These are phyloP conservation scores for Pholiota microspora DNA, from an alignment of 768 basidiomycete genomes.

Conservation along the genomic window DNA sequence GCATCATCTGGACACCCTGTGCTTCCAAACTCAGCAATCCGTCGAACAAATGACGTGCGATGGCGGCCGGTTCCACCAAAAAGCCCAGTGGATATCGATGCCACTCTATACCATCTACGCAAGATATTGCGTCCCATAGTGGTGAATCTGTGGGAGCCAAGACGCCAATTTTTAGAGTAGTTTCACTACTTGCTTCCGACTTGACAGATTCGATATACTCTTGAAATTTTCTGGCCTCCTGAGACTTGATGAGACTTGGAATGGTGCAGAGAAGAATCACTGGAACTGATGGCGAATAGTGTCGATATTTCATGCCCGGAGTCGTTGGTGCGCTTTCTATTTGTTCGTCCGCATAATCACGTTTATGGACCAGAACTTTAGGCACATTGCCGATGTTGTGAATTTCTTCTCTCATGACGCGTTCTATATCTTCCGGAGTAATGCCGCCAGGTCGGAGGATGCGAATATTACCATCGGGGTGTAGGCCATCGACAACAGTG, in stretches of 20 bases:
- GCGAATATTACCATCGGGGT: conserved; percentile 71
- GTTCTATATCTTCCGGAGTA: conserved; percentile 83
- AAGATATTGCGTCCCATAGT: conserved; percentile 33
- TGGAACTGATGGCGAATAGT: conserved; percentile 91
- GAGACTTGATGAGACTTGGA: conserved; percentile 37
- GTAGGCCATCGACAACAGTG: conserved; percentile 90
- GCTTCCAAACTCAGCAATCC: conserved; percentile 80
- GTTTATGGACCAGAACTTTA: conserved; percentile 71
- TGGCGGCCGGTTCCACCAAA: conserved; percentile 55
- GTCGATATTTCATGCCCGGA: conserved; percentile 98
- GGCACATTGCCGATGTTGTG: conserved; percentile 35
- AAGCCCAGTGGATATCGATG: conserved; percentile 50
- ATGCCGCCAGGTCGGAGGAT: conserved; percentile 91
- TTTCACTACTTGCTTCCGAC: conserved; percentile 3
- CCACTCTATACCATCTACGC: conserved; percentile 49
- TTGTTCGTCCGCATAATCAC: conserved; percentile 71
- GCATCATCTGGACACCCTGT: conserved; percentile 74
- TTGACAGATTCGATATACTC: conserved; percentile 43
- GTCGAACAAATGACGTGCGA: conserved; percentile 84
- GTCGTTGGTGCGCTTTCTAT: conserved; percentile 85
- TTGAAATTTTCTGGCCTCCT: conserved; percentile 26
- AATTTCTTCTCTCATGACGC: conserved; percentile 45
- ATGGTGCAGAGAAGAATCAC: conserved; percentile 69
- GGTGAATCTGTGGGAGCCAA: conserved; percentile 60
- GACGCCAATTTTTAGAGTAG: conserved; percentile 61